Conservation (phyloP, 805 yeast species). For the Clavispora phyllophila region DNA sequence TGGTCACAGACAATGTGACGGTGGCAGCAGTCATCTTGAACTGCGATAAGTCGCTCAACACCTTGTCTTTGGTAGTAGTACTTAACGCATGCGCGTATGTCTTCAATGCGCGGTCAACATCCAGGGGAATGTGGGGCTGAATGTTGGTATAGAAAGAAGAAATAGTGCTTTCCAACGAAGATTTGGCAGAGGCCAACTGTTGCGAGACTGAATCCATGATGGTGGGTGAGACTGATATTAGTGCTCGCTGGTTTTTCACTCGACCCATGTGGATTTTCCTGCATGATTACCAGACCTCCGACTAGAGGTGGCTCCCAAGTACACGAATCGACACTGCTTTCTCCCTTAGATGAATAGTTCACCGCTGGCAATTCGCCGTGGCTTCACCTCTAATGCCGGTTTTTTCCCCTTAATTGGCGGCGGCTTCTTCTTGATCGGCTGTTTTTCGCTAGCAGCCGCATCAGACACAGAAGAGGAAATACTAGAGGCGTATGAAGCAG, state of each 20-base stretch:
- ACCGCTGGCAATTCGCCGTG: constrained; percentile 22
- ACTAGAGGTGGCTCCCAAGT: too few relatives aligned
- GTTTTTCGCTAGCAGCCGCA: too few relatives aligned
- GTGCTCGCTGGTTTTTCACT: not conserved
- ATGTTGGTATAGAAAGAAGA: not conserved
- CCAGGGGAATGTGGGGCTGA: constrained; percentile 1
- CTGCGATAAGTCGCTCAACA: constrained; percentile 25
- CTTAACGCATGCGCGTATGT: constrained; percentile 11
- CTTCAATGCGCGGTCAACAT: constrained; percentile 1
- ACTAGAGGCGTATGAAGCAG: not conserved
- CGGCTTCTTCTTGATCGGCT: constrained; percentile 5
- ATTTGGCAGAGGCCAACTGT: constrained; percentile 7
- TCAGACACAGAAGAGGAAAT: not conserved
- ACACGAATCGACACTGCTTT: too few relatives aligned
- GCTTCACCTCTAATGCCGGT: constrained; percentile 8
- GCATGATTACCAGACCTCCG: too few relatives aligned
- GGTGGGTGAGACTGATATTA: not conserved
- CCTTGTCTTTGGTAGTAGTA: constrained; percentile 16
- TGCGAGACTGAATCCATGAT: not conserved
- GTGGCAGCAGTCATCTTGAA: constrained; percentile 32
- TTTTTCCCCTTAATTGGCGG: constrained; percentile 13
- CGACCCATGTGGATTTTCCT: not conserved
- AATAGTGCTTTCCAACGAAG: constrained; percentile 3
- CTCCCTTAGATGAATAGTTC: constrained; percentile 23
- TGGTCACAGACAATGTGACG: constrained; percentile 25